Evolutionary conservation across 176 grass and related monocot genomes (phyloP), one percentile per base, ranked within the genome.

Genomic region (Leersia perrieri): DNA sequence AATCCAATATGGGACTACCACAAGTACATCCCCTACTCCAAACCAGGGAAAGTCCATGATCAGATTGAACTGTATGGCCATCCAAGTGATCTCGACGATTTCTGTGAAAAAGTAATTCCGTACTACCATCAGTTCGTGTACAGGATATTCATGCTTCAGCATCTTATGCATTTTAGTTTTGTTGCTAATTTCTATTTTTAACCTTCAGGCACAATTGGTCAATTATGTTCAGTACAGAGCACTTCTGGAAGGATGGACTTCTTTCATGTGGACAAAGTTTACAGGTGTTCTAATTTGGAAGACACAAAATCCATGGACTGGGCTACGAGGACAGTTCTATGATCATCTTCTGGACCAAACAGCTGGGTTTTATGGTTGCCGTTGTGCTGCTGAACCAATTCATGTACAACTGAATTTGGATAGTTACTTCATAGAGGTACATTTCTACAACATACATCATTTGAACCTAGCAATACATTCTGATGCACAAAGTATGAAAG

Each of bases 1-100:
- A 98, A 98, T 70, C 90, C 96, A 15, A 93, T 94, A 86, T 98
- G 92, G 95, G 84, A 95, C n/a, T 95, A 98, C 79, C 96, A 98
- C 71, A 98, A 98, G 76, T 98, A 95, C 72, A 98, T 98, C 84
- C 84, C 96, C 20, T 98, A 98, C 79, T 98, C 92, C 25, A 94
- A 98, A 70, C 96, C 92, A 16, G 75, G 86, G 44, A 93, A 91
- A 40, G 95, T 98, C 73, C 92, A 98, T 79, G 92, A 98, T 90
- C 95, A 95, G 76, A 98, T 98, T 31, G 63, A 83, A 80, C 70
- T 88, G 65, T 98, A 95, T 76, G 92, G 92, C 25, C 74, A 76
- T 47, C 96, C 96, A 30, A 91, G 84, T 69, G 83, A 89, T 70
- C 90, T 98, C 9, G 90, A 95, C 33, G 92, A 98, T 83, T 98